phyloP scores from a whole-genome alignment of 805 yeast genomes.

The Torulaspora delbrueckii region DNA sequence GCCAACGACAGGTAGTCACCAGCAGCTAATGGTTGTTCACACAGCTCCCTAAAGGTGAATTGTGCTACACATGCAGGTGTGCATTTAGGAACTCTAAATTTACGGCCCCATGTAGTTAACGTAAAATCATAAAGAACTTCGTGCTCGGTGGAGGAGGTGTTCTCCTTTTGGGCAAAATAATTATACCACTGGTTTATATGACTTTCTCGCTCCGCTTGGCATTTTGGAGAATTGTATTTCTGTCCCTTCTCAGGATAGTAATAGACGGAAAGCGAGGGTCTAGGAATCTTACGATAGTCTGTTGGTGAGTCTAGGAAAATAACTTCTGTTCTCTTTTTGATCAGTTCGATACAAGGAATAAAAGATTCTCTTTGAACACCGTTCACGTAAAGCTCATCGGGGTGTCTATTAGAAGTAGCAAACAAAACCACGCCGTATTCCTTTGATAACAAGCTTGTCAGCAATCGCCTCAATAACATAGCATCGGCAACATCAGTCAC shows the following conservation, averaged over 20 bases:
- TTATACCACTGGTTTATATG: conserved; percentile 77
- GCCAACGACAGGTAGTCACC: conserved; percentile 91
- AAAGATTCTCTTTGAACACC: conserved; percentile 92
- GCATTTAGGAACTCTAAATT: conserved; percentile 66
- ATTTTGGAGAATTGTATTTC: conserved; percentile 46
- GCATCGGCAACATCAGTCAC: conserved; percentile 99
- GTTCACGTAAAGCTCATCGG: conserved; percentile 86
- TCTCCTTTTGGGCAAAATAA: conserved; percentile 64
- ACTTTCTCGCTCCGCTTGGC: conserved; percentile 45
- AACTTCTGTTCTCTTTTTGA: conserved; percentile 70
- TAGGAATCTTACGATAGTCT: conserved; percentile 84
- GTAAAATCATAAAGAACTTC: conserved; percentile 24
- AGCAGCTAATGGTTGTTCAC: conserved; percentile 85
- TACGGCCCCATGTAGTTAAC: conserved; percentile 83
- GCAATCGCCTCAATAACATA: conserved; percentile 78
- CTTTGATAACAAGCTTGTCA: conserved; percentile 60
- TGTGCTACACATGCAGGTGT: conserved; percentile 82
- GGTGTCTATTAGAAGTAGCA: conserved; percentile 93
- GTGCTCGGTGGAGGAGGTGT: conserved; percentile 17
- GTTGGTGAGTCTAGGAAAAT: conserved; percentile 83
- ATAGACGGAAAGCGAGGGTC: conserved; percentile 77
- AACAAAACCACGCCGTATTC: conserved; percentile 81
- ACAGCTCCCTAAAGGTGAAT: conserved; percentile 78
- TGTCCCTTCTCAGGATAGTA: conserved; percentile 66
- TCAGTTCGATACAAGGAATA: conserved; percentile 81